Percentiles rank a stretch among this genome's conserved stretches.
phyloP scores from a whole-genome alignment of 208 protist species.

The Trypanosoma avium region DNA sequence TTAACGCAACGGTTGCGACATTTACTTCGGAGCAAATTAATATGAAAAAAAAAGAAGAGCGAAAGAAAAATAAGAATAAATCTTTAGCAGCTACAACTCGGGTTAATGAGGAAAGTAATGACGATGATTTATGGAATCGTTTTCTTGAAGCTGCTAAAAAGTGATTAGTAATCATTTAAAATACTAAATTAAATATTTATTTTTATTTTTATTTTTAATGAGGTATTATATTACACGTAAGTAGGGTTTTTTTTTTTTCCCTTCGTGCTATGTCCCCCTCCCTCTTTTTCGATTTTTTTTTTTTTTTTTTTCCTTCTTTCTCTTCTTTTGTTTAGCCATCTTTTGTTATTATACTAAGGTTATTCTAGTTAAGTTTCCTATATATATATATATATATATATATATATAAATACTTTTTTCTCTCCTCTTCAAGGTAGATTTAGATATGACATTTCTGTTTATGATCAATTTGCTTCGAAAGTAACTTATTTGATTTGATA shows the following conservation, averaged over 20 bases:
- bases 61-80: conserved; percentile 28
- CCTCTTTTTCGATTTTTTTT: neutral
- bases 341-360: no score
- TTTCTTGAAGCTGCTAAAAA: conserved; percentile 40
- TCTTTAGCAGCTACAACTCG: neutral
- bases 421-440: no score
- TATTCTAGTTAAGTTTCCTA: no score
- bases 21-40: conserved; percentile 47
- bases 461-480: no score
- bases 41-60: conserved; percentile 46
- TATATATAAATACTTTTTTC: no score
- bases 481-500: no score
- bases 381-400: no score
- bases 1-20: conserved; percentile 55
- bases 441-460: no score
- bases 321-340: no score
- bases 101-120: conserved; percentile 5
- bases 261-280: neutral
- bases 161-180: conserved; percentile 21
- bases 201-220: conserved; percentile 5
- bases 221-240: neutral
- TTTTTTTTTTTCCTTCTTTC: no score
- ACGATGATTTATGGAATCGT: conserved; percentile 50
- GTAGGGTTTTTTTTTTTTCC: conserved; percentile 10
- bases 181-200: conserved; percentile 5